Percentiles rank a stretch among this genome's conserved stretches.
Evolutionary conservation across 805 yeast species (phyloP).

Genomic region (Zygoascus bituminiphila): DNA sequence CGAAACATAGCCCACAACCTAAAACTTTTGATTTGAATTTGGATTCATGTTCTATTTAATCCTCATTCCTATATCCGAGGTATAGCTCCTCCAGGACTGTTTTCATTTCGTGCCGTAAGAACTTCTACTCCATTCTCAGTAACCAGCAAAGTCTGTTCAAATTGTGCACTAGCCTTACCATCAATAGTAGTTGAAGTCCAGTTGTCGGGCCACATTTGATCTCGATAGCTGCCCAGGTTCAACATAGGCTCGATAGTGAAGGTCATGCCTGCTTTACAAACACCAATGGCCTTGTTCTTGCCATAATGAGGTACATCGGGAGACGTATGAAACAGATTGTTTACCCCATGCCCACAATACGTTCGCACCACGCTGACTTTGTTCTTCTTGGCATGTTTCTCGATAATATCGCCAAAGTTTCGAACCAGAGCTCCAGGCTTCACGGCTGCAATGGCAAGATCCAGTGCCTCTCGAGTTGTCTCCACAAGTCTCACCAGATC

Average conservation of each 20-base stretch:
- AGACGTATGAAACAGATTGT: conserved; percentile 77
- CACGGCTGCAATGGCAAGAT: conserved; percentile 71
- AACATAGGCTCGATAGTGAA: conserved; percentile 98
- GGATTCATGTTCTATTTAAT: not conserved
- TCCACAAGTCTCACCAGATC: conserved; percentile 87
- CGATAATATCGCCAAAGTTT: conserved; percentile 79
- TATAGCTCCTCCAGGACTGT: conserved; percentile 76
- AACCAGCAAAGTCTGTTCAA: conserved; percentile 81
- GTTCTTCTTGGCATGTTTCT: conserved; percentile 71
- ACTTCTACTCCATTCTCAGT: conserved; percentile 93
- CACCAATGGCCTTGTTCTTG: conserved; percentile 84
- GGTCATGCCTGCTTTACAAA: conserved; percentile 91
- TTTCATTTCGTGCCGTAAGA: conserved; percentile 68
- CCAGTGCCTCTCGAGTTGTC: conserved; percentile 80
- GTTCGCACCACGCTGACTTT: conserved; percentile 82
- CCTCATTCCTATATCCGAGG: conserved; percentile 9
- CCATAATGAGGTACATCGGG: conserved; percentile 95
- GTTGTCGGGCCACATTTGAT: conserved; percentile 90
- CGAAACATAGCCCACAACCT: too few relatives aligned
- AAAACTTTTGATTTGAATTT: too few relatives aligned
- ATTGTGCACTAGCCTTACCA: conserved; percentile 87
- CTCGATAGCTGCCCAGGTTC: conserved; percentile 73
- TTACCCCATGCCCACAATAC: conserved; percentile 92
- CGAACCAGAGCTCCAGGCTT: conserved; percentile 91
- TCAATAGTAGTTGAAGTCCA: conserved; percentile 92